phyloP scores from a whole-genome alignment of 2,329 filamentous ascomycete species.

The Didymella arachidicola region DNA sequence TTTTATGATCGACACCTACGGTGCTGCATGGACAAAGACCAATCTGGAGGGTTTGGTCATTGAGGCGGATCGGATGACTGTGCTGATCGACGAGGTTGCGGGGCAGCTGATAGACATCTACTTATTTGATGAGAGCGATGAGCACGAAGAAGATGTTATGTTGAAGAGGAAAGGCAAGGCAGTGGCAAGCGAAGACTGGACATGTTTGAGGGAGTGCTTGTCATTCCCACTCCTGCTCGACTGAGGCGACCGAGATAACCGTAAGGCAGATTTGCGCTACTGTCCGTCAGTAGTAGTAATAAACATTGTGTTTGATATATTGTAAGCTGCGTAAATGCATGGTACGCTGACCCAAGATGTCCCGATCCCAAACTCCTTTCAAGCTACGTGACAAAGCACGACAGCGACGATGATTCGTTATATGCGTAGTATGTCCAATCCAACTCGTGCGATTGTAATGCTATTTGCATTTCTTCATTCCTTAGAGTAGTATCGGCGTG shows the following conservation, averaged over 20 bases:
- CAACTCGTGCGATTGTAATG: neutral
- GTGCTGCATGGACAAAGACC: neutral
- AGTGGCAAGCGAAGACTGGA: neutral
- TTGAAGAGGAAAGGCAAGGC: neutral
- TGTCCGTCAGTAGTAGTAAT: neutral
- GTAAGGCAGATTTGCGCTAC: neutral
- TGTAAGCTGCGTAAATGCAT: slow-evolving; percentile 4
- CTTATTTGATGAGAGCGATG: neutral
- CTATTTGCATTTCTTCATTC: neutral
- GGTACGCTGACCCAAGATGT: slow-evolving; percentile 2
- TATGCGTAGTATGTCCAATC: neutral
- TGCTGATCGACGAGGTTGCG: slow-evolving; percentile 1
- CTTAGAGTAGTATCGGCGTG: slow-evolving; percentile 16
- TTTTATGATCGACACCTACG: too few species aligned
- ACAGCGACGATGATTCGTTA: slow-evolving; percentile 8
- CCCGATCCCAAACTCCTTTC: slow-evolving; percentile 12
- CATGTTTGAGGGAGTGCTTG: slow-evolving; percentile 1
- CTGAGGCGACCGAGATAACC: neutral
- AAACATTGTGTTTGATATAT: slow-evolving; percentile 4
- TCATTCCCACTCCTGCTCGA: neutral
- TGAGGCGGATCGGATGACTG: slow-evolving; percentile 5
- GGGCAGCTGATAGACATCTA: neutral
- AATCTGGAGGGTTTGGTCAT: neutral
- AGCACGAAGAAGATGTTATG: neutral
- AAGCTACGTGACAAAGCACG: slow-evolving; percentile 8